Percentiles rank a stretch among this genome's conserved stretches.
These are phyloP conservation scores for Mycena metata DNA, from an alignment of 768 basidiomycete genomes.

Conservation along the genomic window DNA sequence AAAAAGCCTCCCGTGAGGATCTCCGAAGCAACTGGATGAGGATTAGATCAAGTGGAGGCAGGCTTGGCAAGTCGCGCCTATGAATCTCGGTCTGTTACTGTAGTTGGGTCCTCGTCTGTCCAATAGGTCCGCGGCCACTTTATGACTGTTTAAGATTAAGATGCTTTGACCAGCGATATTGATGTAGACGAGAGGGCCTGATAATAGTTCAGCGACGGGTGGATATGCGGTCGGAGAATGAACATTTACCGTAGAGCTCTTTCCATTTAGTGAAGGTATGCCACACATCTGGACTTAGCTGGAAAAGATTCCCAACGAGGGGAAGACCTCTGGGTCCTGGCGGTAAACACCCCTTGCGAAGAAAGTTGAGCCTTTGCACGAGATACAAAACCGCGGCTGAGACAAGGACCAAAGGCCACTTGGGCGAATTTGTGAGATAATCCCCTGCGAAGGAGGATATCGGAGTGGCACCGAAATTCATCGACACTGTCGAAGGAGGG, in stretches of 20 bases:
- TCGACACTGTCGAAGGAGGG: no score
- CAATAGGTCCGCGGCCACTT: background rate
- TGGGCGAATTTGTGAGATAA: no score
- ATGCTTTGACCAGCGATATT: background rate
- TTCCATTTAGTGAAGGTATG: conserved; percentile 43
- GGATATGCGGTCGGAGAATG: no score
- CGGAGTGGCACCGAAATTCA: no score
- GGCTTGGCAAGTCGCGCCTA: no score
- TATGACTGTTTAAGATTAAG: background rate
- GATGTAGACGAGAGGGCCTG: conserved; percentile 3
- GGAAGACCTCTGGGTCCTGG: conserved; percentile 47
- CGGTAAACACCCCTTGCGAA: conserved; percentile 25
- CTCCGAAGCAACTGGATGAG: background rate
- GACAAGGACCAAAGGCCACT: no score
- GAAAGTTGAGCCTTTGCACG: no score
- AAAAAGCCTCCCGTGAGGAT: conserved; percentile 3
- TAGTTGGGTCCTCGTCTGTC: conserved; percentile 1
- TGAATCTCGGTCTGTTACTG: background rate
- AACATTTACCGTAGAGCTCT: conserved; percentile 40
- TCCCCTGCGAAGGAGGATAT: no score
- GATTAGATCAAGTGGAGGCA: no score
- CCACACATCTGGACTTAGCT: conserved; percentile 39
- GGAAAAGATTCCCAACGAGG: conserved; percentile 44
- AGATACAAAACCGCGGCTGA: no score
- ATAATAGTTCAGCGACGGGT: conserved; percentile 43